phyloP scores from a whole-genome alignment of 2,329 filamentous ascomycete genomes.

The Scedosporium minutisporum region DNA sequence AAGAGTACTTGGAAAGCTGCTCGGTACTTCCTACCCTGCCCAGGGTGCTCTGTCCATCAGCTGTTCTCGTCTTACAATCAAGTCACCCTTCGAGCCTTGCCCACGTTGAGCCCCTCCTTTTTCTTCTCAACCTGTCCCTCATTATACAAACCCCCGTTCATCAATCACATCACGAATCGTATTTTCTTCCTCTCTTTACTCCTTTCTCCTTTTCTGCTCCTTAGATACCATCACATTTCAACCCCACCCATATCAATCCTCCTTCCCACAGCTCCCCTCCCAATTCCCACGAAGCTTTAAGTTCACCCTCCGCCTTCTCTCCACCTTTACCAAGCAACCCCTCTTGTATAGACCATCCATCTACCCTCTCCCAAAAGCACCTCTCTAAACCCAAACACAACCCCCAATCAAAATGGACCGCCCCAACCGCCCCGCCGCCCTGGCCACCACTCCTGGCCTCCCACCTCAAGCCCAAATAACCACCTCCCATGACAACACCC shows the following conservation, averaged over 20 bases:
- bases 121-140: not conserved
- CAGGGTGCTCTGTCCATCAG: not conserved
- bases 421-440: constrained; percentile 70
- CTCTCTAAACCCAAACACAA: not conserved
- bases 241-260: not conserved
- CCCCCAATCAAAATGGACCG: constrained; percentile 62
- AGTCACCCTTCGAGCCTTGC: not conserved
- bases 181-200: not conserved
- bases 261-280: not conserved
- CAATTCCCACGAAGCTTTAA: not conserved
- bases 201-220: not conserved
- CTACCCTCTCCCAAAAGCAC: too few relatives aligned
- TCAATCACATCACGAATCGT: not conserved
- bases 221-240: not conserved
- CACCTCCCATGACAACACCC: constrained; percentile 60
- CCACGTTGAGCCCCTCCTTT: constrained; percentile 1
- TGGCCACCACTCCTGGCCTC: constrained; percentile 63
- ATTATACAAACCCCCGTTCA: not conserved
- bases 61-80: not conserved
- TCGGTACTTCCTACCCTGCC: not conserved
- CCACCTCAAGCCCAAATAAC: constrained; percentile 69
- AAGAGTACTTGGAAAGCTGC: too few relatives aligned
- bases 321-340: not conserved
- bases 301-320: not conserved
- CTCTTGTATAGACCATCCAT: not conserved